Evolutionary conservation across 495 filamentous ascomycete species (phyloP).

Genomic region (Aspergillus leporis): DNA sequence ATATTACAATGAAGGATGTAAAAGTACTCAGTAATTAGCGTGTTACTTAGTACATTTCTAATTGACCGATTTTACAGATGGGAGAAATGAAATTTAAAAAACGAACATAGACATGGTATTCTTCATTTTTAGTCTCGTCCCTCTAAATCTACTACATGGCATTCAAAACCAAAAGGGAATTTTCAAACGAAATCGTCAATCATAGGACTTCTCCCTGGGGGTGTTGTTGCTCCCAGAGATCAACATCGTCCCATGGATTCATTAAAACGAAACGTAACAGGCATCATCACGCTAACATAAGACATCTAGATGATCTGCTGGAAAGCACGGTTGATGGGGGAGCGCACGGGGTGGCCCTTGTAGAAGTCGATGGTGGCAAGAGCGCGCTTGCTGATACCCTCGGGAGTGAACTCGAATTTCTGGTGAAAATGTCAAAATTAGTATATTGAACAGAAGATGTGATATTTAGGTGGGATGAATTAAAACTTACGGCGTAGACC

Average conservation of each 20-base stretch:
- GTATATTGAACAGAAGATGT: conserved; percentile 12
- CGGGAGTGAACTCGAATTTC: conserved; percentile 99
- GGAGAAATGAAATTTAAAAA: too few species aligned
- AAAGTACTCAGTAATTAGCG: not conserved
- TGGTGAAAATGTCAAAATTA: conserved; percentile 32
- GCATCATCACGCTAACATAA: conserved; percentile 17
- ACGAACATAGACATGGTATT: conserved; percentile 18
- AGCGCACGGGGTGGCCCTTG: conserved; percentile 88
- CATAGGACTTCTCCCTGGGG: conserved; percentile 22
- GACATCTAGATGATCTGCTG: conserved; percentile 48
- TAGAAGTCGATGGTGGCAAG: conserved; percentile 91
- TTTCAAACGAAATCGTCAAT: conserved; percentile 14
- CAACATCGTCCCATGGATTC: conserved; percentile 21
- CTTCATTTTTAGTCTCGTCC: conserved; percentile 18
- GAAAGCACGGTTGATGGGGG: conserved; percentile 86
- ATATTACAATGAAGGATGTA: not conserved
- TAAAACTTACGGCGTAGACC: conserved; percentile 86
- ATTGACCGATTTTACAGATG: too few species aligned
- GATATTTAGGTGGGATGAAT: not conserved
- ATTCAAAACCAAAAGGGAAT: conserved; percentile 14
- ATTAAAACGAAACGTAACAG: conserved; percentile 24
- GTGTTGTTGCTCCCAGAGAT: conserved; percentile 8
- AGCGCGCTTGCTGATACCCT: conserved; percentile 94
- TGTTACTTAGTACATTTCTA: not conserved
- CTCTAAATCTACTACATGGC: conserved; percentile 25